Evolutionary conservation across 305 asterid genomes (phyloP).

Genomic region (Vinca major): DNA sequence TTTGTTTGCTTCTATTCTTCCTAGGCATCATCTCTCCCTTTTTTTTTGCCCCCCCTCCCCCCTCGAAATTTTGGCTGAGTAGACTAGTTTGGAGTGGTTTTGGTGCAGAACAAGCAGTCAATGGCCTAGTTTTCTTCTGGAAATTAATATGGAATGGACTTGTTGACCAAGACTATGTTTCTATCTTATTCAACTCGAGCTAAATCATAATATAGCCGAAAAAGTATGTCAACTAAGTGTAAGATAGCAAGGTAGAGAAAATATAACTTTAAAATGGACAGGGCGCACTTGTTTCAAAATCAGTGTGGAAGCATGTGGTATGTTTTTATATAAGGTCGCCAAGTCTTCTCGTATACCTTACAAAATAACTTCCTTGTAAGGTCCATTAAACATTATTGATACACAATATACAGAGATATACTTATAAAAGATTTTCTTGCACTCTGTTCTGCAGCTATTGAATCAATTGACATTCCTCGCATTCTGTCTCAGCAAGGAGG

Average conservation of each 20-base stretch:
- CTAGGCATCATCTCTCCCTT: background rate
- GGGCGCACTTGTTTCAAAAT: background rate
- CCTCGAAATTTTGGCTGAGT: background rate
- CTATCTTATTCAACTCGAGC: background rate
- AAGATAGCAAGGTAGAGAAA: background rate
- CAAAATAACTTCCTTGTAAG: background rate
- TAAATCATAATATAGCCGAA: background rate
- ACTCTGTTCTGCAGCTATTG: slow-evolving; percentile 59
- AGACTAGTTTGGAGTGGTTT: background rate
- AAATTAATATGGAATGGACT: slow-evolving; percentile 1
- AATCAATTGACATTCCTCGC: slow-evolving; percentile 90
- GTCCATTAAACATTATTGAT: background rate
- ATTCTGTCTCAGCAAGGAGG: slow-evolving; percentile 99
- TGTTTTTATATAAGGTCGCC: background rate
- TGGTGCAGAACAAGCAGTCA: background rate
- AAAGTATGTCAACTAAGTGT: background rate
- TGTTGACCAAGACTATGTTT: background rate
- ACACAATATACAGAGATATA: background rate
- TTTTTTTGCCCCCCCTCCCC: background rate
- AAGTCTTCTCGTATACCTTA: background rate
- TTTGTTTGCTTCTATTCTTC: background rate
- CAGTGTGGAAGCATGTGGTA: background rate
- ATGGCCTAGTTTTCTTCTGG: background rate
- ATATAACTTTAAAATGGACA: background rate
- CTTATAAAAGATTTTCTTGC: background rate